These are phyloP conservation scores for Dactylorhiza incarnata DNA, from an alignment of 106 monocot genomes.

Conservation along the genomic window DNA sequence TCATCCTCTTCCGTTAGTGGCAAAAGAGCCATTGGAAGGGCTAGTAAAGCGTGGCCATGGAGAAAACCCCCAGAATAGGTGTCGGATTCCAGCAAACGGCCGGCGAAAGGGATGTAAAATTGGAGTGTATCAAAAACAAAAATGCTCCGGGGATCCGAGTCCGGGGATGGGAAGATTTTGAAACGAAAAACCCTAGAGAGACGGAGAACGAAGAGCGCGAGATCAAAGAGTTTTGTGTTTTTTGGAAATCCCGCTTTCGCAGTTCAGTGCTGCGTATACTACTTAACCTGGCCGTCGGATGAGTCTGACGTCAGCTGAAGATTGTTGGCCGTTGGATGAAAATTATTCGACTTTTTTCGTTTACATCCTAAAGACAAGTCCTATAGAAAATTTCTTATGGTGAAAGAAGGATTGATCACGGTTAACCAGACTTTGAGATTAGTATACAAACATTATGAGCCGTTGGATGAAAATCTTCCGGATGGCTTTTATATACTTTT, in stretches of 20 bases:
- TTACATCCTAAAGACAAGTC: not conserved
- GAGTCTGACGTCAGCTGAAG: not conserved
- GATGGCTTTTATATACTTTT: too few relatives aligned
- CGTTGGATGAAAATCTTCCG: too few relatives aligned
- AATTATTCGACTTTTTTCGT: not conserved
- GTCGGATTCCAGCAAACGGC: not conserved
- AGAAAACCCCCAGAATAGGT: conserved; percentile 2
- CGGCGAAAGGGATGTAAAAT: too few relatives aligned
- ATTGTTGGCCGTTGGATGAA: conserved; percentile 2
- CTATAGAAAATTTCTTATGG: too few relatives aligned
- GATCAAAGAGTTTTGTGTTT: not conserved
- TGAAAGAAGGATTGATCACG: too few relatives aligned
- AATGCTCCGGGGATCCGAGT: not conserved
- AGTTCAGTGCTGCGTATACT: not conserved
- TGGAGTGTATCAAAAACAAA: too few relatives aligned
- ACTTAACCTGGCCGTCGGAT: not conserved
- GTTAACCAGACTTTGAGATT: too few relatives aligned
- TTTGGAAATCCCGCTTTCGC: conserved; percentile 9
- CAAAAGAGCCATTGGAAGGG: conserved; percentile 14
- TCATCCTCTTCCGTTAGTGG: conserved; percentile 14
- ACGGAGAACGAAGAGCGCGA: not conserved
- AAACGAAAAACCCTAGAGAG: conserved; percentile 18
- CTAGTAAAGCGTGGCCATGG: not conserved
- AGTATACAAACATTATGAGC: too few relatives aligned
- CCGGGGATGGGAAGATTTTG: conserved; percentile 3